These are phyloP conservation scores for Jaltomata sinuosa DNA, from an alignment of 257 asterid species.

Conservation along the genomic window DNA sequence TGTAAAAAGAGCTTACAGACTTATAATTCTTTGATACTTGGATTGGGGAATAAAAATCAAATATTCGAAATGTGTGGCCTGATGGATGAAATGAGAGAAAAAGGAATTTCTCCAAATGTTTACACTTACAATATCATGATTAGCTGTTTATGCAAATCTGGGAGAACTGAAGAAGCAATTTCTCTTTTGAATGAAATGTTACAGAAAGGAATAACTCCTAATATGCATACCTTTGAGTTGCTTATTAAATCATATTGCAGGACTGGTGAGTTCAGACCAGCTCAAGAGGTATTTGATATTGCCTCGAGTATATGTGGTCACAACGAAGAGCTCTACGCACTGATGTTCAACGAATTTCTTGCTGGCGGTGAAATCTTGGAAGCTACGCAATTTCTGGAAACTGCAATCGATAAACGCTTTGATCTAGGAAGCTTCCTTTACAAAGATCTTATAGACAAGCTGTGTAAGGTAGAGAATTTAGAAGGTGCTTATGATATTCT, in stretches of 20 bases:
- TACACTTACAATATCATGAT: slow-evolving; percentile 66
- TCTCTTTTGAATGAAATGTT: slow-evolving; percentile 78
- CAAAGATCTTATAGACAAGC: slow-evolving; percentile 49
- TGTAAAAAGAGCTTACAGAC: slow-evolving; percentile 70
- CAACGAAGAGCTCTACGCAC: slow-evolving; percentile 47
- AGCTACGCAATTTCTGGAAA: slow-evolving; percentile 62
- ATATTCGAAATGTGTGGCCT: slow-evolving; percentile 80
- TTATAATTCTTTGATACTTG: slow-evolving; percentile 66
- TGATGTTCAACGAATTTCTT: slow-evolving; percentile 68
- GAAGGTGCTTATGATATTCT: slow-evolving; percentile 51
- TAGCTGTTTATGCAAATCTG: slow-evolving; percentile 57
- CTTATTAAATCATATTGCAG: slow-evolving; percentile 69
- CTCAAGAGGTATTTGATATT: slow-evolving; percentile 65
- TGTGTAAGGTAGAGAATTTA: slow-evolving; percentile 44
- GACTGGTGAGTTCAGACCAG: slow-evolving; percentile 83
- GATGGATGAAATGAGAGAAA: slow-evolving; percentile 86
- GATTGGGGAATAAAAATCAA: slow-evolving; percentile 62
- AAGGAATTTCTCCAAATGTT: slow-evolving; percentile 65
- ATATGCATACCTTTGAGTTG: slow-evolving; percentile 45
- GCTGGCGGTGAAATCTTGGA: slow-evolving; percentile 67
- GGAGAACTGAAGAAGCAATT: slow-evolving; percentile 75
- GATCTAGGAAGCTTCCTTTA: slow-evolving; percentile 48
- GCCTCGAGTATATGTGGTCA: slow-evolving; percentile 56
- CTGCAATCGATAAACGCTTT: slow-evolving; percentile 52
- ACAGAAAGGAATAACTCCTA: slow-evolving; percentile 56